A percentile compares a stretch with the other conserved stretches of the same genome.
phyloP scores from a whole-genome alignment of 495 filamentous ascomycete genomes.

The Aspergillus sparsus region DNA sequence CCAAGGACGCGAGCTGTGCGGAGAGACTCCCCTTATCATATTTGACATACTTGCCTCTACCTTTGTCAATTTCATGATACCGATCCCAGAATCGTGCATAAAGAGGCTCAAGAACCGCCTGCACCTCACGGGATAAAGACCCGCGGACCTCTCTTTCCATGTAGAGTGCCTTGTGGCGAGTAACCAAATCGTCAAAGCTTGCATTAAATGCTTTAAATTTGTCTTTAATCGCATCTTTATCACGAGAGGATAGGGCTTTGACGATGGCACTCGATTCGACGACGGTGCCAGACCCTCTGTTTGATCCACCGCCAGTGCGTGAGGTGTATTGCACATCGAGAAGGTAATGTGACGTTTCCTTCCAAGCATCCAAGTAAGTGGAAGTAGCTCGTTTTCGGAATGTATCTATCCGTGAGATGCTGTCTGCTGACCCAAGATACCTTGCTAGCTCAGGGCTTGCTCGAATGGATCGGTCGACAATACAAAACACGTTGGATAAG shows the following conservation, averaged over 20 bases:
- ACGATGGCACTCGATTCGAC: conserved; percentile 79
- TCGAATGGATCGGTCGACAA: conserved; percentile 83
- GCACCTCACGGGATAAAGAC: conserved; percentile 77
- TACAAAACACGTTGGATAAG: conserved; percentile 82
- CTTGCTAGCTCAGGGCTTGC: conserved; percentile 70
- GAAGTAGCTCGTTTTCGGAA: conserved; percentile 85
- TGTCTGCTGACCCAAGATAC: conserved; percentile 65
- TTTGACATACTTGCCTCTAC: conserved; percentile 95
- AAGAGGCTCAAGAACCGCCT: conserved; percentile 86
- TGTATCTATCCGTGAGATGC: conserved; percentile 65
- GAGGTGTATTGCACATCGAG: conserved; percentile 93
- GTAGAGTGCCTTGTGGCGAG: conserved; percentile 72
- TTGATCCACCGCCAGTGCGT: conserved; percentile 44
- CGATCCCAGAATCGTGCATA: conserved; percentile 96
- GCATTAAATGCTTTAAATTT: conserved; percentile 93
- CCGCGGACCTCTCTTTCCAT: conserved; percentile 88
- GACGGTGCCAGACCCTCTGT: conserved; percentile 63
- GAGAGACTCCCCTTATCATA: conserved; percentile 76
- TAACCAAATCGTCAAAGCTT: conserved; percentile 83
- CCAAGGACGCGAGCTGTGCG: conserved; percentile 46
- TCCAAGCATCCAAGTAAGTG: conserved; percentile 85
- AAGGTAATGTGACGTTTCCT: conserved; percentile 78
- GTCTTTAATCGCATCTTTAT: conserved; percentile 93
- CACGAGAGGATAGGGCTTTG: conserved; percentile 79
- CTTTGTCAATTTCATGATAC: conserved; percentile 97